Percentiles rank a stretch among this genome's conserved stretches.
These are phyloP conservation scores for Acorus calamus DNA, from an alignment of 106 monocot genomes.

Conservation along the genomic window DNA sequence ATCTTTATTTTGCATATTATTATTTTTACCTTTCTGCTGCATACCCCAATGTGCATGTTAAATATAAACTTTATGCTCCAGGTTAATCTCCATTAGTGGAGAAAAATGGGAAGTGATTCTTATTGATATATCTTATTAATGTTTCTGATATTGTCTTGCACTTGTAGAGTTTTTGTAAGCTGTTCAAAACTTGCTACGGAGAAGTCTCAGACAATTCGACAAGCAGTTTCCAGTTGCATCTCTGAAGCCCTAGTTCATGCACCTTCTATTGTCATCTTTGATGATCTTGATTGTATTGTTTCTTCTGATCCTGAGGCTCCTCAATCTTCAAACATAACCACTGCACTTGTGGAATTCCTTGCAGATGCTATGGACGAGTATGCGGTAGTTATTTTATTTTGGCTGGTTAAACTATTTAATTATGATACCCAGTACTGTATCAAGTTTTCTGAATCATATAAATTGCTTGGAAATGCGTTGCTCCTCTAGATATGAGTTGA, in stretches of 20 bases:
- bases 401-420: too few species aligned
- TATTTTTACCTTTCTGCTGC: neutral
- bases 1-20: neutral
- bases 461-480: neutral
- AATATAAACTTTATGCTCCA: too few species aligned
- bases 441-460: neutral
- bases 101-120: neutral
- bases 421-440: too few species aligned
- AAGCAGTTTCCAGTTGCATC: slow-evolving; percentile 41
- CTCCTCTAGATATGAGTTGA: neutral
- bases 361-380: slow-evolving; percentile 79
- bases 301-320: slow-evolving; percentile 59
- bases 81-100: too few species aligned
- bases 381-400: slow-evolving; percentile 31
- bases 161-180: slow-evolving; percentile 61
- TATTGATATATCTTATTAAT: slow-evolving; percentile 1
- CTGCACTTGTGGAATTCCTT: slow-evolving; percentile 45
- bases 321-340: slow-evolving; percentile 40
- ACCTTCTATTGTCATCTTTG: slow-evolving; percentile 85
- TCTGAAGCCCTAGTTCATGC: slow-evolving; percentile 76
- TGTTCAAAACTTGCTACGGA: slow-evolving; percentile 83
- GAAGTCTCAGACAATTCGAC: slow-evolving; percentile 50
- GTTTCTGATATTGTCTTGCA: slow-evolving; percentile 7
- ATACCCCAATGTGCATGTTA: too few species aligned
- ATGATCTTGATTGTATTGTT: slow-evolving; percentile 76